Evolutionary conservation across 23 red algal genomes (phyloP).

Genomic region (Gracilaria domingensis): DNA sequence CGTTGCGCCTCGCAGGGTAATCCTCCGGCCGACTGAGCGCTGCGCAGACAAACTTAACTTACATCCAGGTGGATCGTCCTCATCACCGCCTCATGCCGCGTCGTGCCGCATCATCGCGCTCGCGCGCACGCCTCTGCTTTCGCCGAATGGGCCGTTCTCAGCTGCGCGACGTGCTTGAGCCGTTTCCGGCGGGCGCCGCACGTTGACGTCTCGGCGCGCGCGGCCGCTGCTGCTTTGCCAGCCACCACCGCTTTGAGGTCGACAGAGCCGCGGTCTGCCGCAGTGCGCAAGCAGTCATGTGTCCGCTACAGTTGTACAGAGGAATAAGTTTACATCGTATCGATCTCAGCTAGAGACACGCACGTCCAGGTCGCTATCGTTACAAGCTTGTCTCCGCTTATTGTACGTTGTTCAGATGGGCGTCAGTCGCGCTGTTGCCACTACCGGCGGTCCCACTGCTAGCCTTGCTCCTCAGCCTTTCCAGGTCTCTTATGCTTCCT

Average conservation of each 20-base stretch:
- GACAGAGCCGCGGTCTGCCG: too few species aligned
- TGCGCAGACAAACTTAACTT: too few species aligned
- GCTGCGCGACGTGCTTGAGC: too few species aligned
- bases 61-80: too few species aligned
- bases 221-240: too few species aligned
- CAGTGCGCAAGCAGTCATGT: too few species aligned
- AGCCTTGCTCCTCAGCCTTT: background rate
- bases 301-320: background rate
- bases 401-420: background rate
- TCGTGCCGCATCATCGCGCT: background rate
- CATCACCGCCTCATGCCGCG: background rate
- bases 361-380: background rate
- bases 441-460: background rate
- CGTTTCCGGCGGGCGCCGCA: too few species aligned
- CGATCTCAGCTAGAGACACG: background rate
- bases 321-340: background rate
- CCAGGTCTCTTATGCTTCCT: slow-evolving; percentile 9
- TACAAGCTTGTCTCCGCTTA: background rate
- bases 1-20: too few species aligned
- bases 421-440: background rate
- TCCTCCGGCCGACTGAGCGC: too few species aligned
- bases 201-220: too few species aligned
- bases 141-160: too few species aligned
- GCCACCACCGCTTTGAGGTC: background rate
- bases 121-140: background rate